Conservation (phyloP, 768 basidiomycete species). For the Fibroporia radiculosa region DNA sequence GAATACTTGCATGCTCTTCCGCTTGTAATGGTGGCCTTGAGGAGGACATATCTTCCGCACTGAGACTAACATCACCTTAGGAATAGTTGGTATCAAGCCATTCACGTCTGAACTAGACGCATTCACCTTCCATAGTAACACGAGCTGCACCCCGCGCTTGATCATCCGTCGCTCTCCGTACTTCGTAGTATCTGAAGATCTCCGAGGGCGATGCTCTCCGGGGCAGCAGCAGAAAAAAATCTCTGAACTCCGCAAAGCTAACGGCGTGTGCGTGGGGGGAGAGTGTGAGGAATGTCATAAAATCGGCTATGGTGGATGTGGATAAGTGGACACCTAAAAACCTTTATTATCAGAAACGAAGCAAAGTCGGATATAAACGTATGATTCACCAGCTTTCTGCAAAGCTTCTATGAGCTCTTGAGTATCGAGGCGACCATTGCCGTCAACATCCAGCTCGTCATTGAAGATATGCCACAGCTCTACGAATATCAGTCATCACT, state of each 20-base stretch:
- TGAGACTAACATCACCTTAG: conserved; percentile 70
- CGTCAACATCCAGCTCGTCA: conserved; percentile 82
- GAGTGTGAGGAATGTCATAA: conserved; percentile 72
- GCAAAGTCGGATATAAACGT: conserved; percentile 12
- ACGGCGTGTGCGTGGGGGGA: conserved; percentile 62
- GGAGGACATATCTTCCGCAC: conserved; percentile 61
- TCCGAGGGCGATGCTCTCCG: conserved; percentile 74
- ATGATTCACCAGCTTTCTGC: conserved; percentile 72
- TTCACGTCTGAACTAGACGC: neutral
- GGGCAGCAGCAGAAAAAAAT: conserved; percentile 83
- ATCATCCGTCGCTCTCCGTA: conserved; percentile 57
- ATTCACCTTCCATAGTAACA: conserved; percentile 83
- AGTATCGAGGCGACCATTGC: conserved; percentile 75
- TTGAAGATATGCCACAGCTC: conserved; percentile 92
- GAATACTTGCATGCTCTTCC: conserved; percentile 1
- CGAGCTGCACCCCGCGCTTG: conserved; percentile 75
- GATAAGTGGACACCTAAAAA: conserved; percentile 62
- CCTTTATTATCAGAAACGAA: neutral
- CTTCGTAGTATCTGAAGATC: conserved; percentile 79
- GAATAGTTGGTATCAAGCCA: neutral
- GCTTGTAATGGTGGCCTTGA: conserved; percentile 5
- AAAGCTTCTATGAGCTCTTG: conserved; percentile 56
- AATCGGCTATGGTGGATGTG: conserved; percentile 65
- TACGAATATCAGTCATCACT: conserved; percentile 20
- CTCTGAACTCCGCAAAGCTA: conserved; percentile 80